Evolutionary conservation across 2,329 filamentous ascomycete genomes (phyloP), one percentile per base, ranked within the genome.

Genomic region (Ilyonectria destructans): DNA sequence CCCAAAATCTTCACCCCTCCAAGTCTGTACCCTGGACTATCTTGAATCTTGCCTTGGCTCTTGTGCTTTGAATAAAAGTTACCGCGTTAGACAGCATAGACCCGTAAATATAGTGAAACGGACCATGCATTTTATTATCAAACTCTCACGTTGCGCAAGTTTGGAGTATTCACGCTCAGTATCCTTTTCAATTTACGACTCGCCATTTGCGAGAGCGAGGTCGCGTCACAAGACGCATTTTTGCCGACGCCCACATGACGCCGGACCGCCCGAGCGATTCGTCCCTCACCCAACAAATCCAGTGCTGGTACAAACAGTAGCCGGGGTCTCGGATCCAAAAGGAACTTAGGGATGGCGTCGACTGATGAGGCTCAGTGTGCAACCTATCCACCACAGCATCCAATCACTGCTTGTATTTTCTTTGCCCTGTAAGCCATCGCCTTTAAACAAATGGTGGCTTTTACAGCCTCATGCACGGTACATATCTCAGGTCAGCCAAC

Each of bases 181-280:
- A 29, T 49, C 46, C 23, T 31, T 17, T 8, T n/a, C 29, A 6
- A 33, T 21, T 26, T 26, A 26, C 26, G 4, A 26, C 1, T 33
- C 10, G n/a, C 29, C 17, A 29, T 52, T 43, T 8, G 40, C 40
- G 49, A 52, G 29, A 31, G 4, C 29, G 31, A 52, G 29, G n/a
- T 19, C 33, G 61, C 46, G 63, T 66, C 63, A 66, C 58, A 45
- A 51, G 63, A 66, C 63, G 51, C 51, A 17, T 60, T 48, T 45
- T 45, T 52, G 63, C 5, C 45, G 43, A 43, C 45, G 52, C 35
- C 63, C 63, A 62, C 63, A 66, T 66, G 63, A 66, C 58, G 35
- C 63, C 63, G 63, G 45, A 35, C 52, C 54, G 46, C 45, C 63
- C 63, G 52, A 46, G 51, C 45, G 17, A 40, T 29, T 29, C 23